These are phyloP conservation scores for Corniculantispora saksenae DNA, from an alignment of 2,329 filamentous ascomycete genomes.

Conservation along the genomic window DNA sequence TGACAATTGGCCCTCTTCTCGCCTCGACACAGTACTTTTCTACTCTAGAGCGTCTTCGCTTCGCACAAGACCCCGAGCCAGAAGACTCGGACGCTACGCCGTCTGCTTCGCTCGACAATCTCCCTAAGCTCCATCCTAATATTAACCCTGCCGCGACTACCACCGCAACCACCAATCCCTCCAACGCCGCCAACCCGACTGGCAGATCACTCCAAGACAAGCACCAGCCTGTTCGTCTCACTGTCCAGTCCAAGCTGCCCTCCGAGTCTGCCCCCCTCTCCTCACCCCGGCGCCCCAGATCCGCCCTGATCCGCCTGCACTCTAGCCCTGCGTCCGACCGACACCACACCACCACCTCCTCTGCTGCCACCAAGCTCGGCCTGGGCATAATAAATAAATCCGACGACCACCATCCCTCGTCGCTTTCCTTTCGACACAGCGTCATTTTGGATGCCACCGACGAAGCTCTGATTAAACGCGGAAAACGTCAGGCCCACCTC, in stretches of 20 bases:
- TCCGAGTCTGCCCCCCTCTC: constrained; percentile 10
- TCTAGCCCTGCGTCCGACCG: constrained; percentile 11
- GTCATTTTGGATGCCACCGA: constrained; percentile 38
- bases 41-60: constrained; percentile 67
- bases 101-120: constrained; percentile 28
- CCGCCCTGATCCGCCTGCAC: constrained; percentile 13
- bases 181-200: neutral
- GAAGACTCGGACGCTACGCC: constrained; percentile 31
- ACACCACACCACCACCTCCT: constrained; percentile 1
- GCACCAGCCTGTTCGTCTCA: constrained; percentile 14
- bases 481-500: constrained; percentile 29
- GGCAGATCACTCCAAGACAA: constrained; percentile 13
- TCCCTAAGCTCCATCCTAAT: constrained; percentile 25
- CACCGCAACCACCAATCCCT: constrained; percentile 9
- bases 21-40: constrained; percentile 64
- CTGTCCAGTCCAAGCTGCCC: constrained; percentile 14
- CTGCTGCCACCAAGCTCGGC: neutral
- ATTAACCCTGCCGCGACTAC: constrained; percentile 25
- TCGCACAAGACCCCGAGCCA: constrained; percentile 51
- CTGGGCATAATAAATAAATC: constrained; percentile 6
- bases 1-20: constrained; percentile 3
- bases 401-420: neutral
- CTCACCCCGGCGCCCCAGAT: constrained; percentile 12
- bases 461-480: constrained; percentile 29
- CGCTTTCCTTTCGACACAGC: constrained; percentile 29